Percentiles rank a stretch among this genome's conserved stretches.
phyloP scores from a whole-genome alignment of 2,329 filamentous ascomycete species.

The Fusarium humuli region DNA sequence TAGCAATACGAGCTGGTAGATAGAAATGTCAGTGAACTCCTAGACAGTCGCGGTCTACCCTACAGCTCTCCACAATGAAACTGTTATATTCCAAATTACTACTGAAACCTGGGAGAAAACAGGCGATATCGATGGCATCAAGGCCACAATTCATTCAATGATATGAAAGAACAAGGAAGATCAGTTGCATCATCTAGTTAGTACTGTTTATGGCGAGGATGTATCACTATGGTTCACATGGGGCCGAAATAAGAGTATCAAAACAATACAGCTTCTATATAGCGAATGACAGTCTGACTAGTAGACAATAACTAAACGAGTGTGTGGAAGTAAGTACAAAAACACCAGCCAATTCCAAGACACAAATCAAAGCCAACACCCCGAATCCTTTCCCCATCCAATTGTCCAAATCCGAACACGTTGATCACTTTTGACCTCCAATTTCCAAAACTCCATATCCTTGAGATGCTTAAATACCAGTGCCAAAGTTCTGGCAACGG shows the following conservation, averaged over 20 bases:
- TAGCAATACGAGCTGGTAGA: not conserved
- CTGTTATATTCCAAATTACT: not conserved
- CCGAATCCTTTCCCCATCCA: not conserved
- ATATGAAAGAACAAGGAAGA: not conserved
- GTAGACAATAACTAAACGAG: slow-evolving; percentile 29
- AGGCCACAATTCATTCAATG: not conserved
- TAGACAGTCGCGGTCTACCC: not conserved
- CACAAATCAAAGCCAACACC: not conserved
- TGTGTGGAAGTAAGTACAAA: slow-evolving; percentile 23
- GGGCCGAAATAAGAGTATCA: not conserved
- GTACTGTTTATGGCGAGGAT: not conserved
- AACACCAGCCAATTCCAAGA: slow-evolving; percentile 14
- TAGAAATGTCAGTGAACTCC: not conserved
- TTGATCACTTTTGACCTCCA: slow-evolving; percentile 4
- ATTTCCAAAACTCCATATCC: slow-evolving; percentile 3
- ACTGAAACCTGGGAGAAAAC: not conserved
- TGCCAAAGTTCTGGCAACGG: slow-evolving; percentile 56
- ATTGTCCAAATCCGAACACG: not conserved
- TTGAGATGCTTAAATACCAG: slow-evolving; percentile 31
- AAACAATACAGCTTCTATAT: slow-evolving; percentile 35
- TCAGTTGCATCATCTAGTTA: not conserved
- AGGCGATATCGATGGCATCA: not conserved
- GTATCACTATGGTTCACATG: not conserved
- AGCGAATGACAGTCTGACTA: slow-evolving; percentile 33
- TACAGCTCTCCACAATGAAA: not conserved